These are phyloP conservation scores for Kalanchoe fedtschenkoi DNA, from an alignment of 164 flowering plant genomes.

Conservation along the genomic window DNA sequence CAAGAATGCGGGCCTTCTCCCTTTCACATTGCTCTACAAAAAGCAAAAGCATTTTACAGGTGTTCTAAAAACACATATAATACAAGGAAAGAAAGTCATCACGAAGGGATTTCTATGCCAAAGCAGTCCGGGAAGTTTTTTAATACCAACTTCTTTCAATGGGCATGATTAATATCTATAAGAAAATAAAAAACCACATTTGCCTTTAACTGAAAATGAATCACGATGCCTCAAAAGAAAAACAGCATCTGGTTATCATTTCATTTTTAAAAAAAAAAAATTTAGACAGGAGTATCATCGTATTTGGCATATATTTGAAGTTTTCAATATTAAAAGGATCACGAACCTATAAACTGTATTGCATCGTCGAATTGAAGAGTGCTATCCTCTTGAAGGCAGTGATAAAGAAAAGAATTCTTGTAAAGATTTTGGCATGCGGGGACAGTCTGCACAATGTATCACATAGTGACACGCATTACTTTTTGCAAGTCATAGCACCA, in stretches of 20 bases:
- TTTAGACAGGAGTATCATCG: not conserved
- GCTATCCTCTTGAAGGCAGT: conserved; percentile 69
- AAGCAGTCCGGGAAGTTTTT: too few species aligned
- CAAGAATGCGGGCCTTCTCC: conserved; percentile 81
- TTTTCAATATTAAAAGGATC: not conserved
- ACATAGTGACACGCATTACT: not conserved
- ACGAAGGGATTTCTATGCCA: not conserved
- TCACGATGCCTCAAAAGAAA: not conserved
- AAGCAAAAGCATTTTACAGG: not conserved
- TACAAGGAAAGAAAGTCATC: not conserved
- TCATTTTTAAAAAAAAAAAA: too few species aligned
- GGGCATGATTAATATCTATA: not conserved
- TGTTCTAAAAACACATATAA: not conserved
- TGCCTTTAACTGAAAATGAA: not conserved
- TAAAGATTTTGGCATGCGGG: conserved; percentile 91
- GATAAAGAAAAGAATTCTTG: conserved; percentile 80
- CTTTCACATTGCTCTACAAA: conserved; percentile 68
- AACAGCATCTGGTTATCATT: not conserved
- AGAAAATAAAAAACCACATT: not conserved
- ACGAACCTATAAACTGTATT: conserved; percentile 63
- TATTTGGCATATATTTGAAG: not conserved
- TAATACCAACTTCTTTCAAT: not conserved
- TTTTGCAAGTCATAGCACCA: not conserved
- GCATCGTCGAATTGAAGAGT: conserved; percentile 77
- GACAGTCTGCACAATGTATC: conserved; percentile 56